Evolutionary conservation across 1,139 yeast genomes (phyloP).

Genomic region (Wickerhamomyces sp.): DNA sequence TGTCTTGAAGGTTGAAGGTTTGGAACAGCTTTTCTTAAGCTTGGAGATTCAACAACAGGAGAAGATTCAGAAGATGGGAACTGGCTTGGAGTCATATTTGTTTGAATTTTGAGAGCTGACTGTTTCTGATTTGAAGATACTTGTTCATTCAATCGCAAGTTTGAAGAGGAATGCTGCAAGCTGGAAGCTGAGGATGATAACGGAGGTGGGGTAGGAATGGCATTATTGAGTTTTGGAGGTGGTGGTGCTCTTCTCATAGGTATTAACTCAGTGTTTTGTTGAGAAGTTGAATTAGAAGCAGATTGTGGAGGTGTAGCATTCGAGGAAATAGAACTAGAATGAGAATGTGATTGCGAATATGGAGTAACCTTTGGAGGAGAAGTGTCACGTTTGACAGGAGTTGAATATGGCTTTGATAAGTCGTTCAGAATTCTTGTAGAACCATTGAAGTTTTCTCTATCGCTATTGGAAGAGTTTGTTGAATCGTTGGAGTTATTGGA

Average conservation of each 20-base stretch:
- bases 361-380: conserved; percentile 25
- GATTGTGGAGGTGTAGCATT: conserved; percentile 6
- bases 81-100: conserved; percentile 18
- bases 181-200: conserved; percentile 4
- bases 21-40: conserved; percentile 8
- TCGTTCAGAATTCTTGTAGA: conserved; percentile 19
- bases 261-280: conserved; percentile 23
- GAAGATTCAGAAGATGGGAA: conserved; percentile 23
- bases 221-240: conserved; percentile 30
- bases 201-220: conserved; percentile 10
- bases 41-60: conserved; percentile 7
- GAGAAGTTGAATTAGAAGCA: neutral
- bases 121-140: conserved; percentile 11
- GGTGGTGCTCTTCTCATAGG: conserved; percentile 47
- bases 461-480: conserved; percentile 14
- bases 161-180: conserved; percentile 19
- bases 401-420: conserved; percentile 23
- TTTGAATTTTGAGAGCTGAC: conserved; percentile 25
- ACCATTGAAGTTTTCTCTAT: conserved; percentile 12
- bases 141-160: conserved; percentile 17
- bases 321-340: conserved; percentile 7
- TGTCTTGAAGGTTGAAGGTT: conserved; percentile 22
- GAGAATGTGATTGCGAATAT: conserved; percentile 14
- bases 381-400: conserved; percentile 18
- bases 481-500: conserved; percentile 22